These are phyloP conservation scores for Coffea eugenioides DNA, from an alignment of 257 asterid genomes.

Conservation along the genomic window DNA sequence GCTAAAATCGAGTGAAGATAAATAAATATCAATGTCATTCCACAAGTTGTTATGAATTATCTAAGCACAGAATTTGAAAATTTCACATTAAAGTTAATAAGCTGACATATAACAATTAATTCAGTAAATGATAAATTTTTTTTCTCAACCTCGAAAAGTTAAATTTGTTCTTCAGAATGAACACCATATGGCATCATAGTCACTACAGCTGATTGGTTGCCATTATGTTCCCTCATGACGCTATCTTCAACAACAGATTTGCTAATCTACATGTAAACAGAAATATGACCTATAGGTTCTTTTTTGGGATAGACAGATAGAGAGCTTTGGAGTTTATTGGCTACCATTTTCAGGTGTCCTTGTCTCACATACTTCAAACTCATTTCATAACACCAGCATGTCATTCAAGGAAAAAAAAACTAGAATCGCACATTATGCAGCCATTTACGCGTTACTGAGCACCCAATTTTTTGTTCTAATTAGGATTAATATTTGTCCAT, in stretches of 20 bases:
- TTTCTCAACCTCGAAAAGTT: neutral
- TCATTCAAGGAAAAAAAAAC: neutral
- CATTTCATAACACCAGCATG: neutral
- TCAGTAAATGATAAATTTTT: neutral
- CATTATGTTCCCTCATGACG: neutral
- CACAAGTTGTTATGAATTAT: neutral
- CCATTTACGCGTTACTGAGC: neutral
- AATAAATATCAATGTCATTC: slow-evolving; percentile 9
- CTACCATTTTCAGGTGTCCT: neutral
- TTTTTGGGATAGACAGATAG: neutral
- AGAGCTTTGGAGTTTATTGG: neutral
- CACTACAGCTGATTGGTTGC: neutral
- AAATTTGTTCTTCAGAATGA: neutral
- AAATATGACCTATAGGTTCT: neutral
- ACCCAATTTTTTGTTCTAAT: neutral
- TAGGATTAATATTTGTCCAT: neutral
- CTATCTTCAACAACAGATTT: neutral
- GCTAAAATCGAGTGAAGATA: slow-evolving; percentile 36
- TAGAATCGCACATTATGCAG: neutral
- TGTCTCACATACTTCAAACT: neutral
- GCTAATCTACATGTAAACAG: neutral
- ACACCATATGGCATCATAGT: neutral
- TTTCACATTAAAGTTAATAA: neutral
- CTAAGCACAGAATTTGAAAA: neutral
- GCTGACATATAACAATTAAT: neutral